Evolutionary conservation across 345 rosid species (phyloP).

Genomic region (Populus pruinosa): DNA sequence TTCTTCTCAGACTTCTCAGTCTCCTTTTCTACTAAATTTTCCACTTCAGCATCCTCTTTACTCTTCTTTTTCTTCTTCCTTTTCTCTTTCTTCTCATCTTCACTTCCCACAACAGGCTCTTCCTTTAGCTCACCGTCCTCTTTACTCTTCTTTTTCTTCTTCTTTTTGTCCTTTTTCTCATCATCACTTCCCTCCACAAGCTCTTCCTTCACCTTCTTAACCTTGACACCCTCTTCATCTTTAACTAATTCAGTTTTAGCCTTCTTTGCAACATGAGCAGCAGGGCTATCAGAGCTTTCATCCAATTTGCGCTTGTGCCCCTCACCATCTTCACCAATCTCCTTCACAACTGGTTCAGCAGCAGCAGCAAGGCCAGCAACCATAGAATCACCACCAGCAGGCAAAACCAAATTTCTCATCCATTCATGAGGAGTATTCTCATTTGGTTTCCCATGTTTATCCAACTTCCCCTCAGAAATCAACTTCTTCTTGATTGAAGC

Average conservation of each 20-base stretch:
- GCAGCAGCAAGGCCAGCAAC: slow-evolving; percentile 52
- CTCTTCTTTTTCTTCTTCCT: slow-evolving; percentile 49
- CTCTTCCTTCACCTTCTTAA: slow-evolving; percentile 13
- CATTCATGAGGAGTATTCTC: slow-evolving; percentile 78
- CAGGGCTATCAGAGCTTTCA: slow-evolving; percentile 39
- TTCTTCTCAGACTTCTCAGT: slow-evolving; percentile 53
- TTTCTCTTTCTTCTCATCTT: slow-evolving; percentile 50
- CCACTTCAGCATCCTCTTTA: slow-evolving; percentile 39
- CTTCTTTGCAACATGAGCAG: slow-evolving; percentile 45
- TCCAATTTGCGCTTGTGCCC: slow-evolving; percentile 54
- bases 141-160: slow-evolving; percentile 50
- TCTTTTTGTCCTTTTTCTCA: slow-evolving; percentile 39
- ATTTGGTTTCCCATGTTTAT: slow-evolving; percentile 86
- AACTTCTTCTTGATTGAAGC: slow-evolving; percentile 89
- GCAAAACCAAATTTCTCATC: slow-evolving; percentile 67
- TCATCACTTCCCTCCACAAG: background rate
- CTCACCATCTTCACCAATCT: slow-evolving; percentile 34
- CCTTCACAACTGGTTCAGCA: slow-evolving; percentile 6
- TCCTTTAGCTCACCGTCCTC: slow-evolving; percentile 30
- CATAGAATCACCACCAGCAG: slow-evolving; percentile 68
- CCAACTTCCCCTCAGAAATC: slow-evolving; percentile 73
- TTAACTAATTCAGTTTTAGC: slow-evolving; percentile 38
- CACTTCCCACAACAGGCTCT: slow-evolving; percentile 25
- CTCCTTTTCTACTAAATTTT: slow-evolving; percentile 26
- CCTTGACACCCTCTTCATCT: slow-evolving; percentile 23